A percentile compares a stretch with the other conserved stretches of the same genome.
These are phyloP conservation scores for Marchantia paleacea DNA, from an alignment of 225 moss, liverwort and hornwort species.

Conservation along the genomic window DNA sequence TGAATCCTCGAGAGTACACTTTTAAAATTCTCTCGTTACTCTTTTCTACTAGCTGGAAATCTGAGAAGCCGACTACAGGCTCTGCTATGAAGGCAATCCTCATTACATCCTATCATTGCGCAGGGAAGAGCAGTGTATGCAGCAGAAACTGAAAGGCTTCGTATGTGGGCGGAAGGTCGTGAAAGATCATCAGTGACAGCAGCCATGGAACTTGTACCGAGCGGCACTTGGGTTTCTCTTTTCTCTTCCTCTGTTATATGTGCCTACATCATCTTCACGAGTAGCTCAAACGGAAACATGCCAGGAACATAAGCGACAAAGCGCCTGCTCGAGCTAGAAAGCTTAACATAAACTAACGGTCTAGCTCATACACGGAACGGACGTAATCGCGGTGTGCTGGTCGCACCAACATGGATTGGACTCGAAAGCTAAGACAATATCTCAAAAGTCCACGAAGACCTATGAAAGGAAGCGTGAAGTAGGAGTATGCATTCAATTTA, in stretches of 20 bases:
- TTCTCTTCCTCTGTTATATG: conserved; percentile 87
- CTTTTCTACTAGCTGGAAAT: neutral
- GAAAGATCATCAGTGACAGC: conserved; percentile 77
- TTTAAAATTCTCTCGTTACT: neutral
- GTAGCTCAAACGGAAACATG: conserved; percentile 51
- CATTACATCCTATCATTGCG: neutral
- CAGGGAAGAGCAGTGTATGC: conserved; percentile 88
- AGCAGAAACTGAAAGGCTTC: conserved; percentile 83
- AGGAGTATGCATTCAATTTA: conserved; percentile 7
- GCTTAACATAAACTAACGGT: neutral
- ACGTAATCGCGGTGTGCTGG: neutral
- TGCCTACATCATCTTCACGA: conserved; percentile 70
- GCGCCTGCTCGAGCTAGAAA: neutral
- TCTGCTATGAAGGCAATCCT: neutral
- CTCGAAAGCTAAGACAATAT: neutral
- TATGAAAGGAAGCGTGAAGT: neutral
- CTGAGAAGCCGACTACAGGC: neutral
- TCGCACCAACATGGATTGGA: neutral
- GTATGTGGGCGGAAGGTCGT: conserved; percentile 83
- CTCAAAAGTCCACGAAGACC: neutral
- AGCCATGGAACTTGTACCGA: conserved; percentile 93
- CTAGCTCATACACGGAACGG: neutral
- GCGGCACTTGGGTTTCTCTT: conserved; percentile 80
- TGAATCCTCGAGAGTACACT: too few species aligned
- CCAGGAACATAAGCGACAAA: conserved; percentile 52